Conservation (phyloP, 2,329 filamentous ascomycete species). For the Neonectria sp. region DNA sequence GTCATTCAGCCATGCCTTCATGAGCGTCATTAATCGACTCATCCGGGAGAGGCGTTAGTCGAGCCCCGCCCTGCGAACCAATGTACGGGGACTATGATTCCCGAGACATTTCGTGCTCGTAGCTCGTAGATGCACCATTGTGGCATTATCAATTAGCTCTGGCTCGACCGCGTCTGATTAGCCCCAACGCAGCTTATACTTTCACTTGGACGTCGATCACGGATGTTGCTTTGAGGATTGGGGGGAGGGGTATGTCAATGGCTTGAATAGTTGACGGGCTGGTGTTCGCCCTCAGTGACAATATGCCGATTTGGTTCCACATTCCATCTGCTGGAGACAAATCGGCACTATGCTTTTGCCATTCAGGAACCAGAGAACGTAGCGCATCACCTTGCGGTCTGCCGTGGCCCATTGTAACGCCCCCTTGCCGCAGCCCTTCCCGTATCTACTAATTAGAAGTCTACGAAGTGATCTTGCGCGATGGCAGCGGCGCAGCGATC, state of each 20-base stretch:
- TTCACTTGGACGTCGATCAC: background rate
- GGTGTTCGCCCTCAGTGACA: background rate
- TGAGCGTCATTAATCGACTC: background rate
- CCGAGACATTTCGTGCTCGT: constrained; percentile 9
- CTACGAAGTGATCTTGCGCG: background rate
- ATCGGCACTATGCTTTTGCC: constrained; percentile 7
- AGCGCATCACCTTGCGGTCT: constrained; percentile 4
- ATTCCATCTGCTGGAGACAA: constrained; percentile 13
- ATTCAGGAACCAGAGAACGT: constrained; percentile 2
- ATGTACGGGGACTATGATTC: constrained; percentile 2
- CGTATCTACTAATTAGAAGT: constrained; percentile 7
- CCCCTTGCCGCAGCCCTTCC: constrained; percentile 4
- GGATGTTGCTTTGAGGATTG: background rate
- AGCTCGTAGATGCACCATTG: background rate
- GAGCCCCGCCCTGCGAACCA: background rate
- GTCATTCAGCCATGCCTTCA: background rate
- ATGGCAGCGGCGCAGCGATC: constrained; percentile 23
- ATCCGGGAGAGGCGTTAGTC: background rate
- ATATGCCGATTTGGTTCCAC: constrained; percentile 7
- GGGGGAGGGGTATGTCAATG: background rate
- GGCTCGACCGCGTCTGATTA: background rate
- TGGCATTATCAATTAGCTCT: background rate
- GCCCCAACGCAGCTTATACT: background rate
- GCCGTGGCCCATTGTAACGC: background rate
- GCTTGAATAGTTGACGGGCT: background rate